These are phyloP conservation scores for Musa acuminata DNA, from an alignment of 176 grass and related monocot species.

Conservation along the genomic window DNA sequence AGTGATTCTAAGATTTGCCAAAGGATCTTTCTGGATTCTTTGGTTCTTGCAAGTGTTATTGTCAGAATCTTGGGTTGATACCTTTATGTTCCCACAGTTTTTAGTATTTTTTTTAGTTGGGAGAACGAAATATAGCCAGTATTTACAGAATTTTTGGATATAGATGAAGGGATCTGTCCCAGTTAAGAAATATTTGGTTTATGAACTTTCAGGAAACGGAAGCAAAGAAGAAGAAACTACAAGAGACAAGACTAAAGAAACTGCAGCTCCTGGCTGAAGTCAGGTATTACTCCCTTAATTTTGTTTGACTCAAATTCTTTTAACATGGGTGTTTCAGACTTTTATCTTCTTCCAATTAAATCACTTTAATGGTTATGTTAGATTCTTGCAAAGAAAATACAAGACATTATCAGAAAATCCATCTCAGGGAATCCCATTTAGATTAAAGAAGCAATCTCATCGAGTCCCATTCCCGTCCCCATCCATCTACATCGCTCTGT, in stretches of 20 bases:
- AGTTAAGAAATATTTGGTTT: not conserved
- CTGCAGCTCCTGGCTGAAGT: conserved; percentile 41
- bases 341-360: not conserved
- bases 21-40: no score
- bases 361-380: conserved; percentile 5
- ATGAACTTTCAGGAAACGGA: conserved; percentile 42
- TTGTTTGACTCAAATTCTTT: not conserved
- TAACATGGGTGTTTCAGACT: not conserved
- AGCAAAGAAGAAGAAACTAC: conserved; percentile 44
- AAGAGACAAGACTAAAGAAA: conserved; percentile 32
- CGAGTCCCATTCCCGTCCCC: not conserved
- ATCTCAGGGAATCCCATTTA: conserved; percentile 19
- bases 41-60: no score
- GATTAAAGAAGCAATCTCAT: conserved; percentile 29
- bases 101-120: no score
- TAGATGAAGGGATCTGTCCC: no score
- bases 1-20: no score
- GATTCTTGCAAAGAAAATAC: conserved; percentile 57
- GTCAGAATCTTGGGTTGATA: no score
- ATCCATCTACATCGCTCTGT: not conserved
- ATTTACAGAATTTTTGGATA: no score
- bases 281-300: conserved; percentile 33
- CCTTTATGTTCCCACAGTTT: no score
- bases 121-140: no score
- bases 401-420: conserved; percentile 24